phyloP scores from a whole-genome alignment of 257 asterid genomes.

The Misopates orontium region DNA sequence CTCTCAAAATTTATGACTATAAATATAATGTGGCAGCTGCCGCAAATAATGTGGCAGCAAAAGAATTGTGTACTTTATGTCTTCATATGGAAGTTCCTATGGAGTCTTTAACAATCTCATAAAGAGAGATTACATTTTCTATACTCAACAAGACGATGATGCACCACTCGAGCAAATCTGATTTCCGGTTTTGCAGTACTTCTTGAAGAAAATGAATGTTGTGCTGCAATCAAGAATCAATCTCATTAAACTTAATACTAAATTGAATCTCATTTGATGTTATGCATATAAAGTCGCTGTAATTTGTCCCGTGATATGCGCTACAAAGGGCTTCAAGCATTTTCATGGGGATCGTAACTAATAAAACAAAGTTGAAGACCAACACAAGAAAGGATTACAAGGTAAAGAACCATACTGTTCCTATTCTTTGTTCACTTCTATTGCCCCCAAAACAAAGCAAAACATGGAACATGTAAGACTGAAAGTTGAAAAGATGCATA shows the following conservation, averaged over 20 bases:
- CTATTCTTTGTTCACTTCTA: too few relatives aligned
- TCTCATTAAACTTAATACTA: too few relatives aligned
- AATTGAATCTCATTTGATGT: too few relatives aligned
- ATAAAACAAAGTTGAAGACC: too few relatives aligned
- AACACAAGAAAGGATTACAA: too few relatives aligned
- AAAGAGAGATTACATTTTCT: constrained; percentile 64
- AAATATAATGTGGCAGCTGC: constrained; percentile 15
- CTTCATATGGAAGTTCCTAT: constrained; percentile 35
- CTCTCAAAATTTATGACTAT: neutral
- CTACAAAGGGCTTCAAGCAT: too few relatives aligned
- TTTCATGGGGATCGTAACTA: too few relatives aligned
- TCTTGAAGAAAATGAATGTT: constrained; percentile 98
- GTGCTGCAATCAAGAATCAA: constrained; percentile 72
- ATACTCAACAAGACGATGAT: constrained; percentile 73
- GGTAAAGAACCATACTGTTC: too few relatives aligned
- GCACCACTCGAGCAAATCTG: constrained; percentile 94
- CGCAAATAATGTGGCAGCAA: constrained; percentile 1
- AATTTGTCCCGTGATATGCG: too few relatives aligned
- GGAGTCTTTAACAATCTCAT: constrained; percentile 66
- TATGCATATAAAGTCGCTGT: too few relatives aligned
- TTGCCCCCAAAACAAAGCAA: neutral
- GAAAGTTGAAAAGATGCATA: constrained; percentile 23
- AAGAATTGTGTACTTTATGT: constrained; percentile 13
- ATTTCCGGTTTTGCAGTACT: constrained; percentile 88
- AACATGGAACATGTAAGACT: neutral